These are phyloP conservation scores for Hyparrhenia diplandra DNA, from an alignment of 176 grass and related monocot genomes.

Conservation along the genomic window DNA sequence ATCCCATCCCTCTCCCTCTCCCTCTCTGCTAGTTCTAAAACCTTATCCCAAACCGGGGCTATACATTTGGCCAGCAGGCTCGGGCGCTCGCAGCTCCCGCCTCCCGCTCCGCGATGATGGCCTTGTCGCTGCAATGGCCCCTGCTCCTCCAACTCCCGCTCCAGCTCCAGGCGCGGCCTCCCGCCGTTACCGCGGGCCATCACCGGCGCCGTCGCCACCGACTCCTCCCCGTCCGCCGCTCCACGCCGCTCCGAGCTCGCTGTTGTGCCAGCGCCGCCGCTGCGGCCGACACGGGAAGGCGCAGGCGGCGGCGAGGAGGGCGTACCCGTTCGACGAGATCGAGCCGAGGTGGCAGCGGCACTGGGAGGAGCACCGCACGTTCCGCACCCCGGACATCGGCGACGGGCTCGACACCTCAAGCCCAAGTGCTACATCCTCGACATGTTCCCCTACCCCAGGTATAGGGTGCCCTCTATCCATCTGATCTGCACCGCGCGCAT, in stretches of 20 bases:
- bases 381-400: constrained; percentile 61
- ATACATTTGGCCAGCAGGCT: constrained; percentile 3
- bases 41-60: constrained; percentile 33
- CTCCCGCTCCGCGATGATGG: constrained; percentile 10
- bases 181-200: background rate
- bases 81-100: background rate
- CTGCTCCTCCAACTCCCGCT: background rate
- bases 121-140: constrained; percentile 33
- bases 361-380: constrained; percentile 85
- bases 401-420: constrained; percentile 66
- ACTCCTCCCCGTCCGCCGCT: background rate
- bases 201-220: constrained; percentile 1
- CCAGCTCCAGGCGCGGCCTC: background rate
- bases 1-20: no score
- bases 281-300: constrained; percentile 16
- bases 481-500: background rate
- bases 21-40: constrained; percentile 14
- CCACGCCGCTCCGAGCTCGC: constrained; percentile 1
- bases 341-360: constrained; percentile 84
- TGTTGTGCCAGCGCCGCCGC: constrained; percentile 26
- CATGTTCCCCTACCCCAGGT: constrained; percentile 97
- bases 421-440: constrained; percentile 97
- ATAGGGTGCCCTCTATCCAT: constrained; percentile 23
- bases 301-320: constrained; percentile 31
- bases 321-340: constrained; percentile 83